Percentiles rank a stretch among this genome's conserved stretches.
phyloP scores from a whole-genome alignment of 352 stramenopile species.

The Phytophthora pistaciae region DNA sequence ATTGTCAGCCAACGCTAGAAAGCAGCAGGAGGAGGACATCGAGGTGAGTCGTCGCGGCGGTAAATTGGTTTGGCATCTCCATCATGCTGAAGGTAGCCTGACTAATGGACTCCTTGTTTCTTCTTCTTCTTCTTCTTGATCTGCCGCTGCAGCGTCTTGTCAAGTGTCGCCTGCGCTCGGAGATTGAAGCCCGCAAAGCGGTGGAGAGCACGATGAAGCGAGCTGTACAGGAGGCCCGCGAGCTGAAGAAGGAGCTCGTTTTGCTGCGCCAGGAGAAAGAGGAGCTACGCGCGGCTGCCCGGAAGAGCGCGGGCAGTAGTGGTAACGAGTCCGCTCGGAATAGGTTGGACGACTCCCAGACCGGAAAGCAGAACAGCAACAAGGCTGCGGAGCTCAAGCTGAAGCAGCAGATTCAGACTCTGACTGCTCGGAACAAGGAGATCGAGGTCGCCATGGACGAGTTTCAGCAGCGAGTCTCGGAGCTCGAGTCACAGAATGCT shows the following conservation, averaged over 20 bases:
- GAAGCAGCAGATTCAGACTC: conserved; percentile 38
- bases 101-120: background rate
- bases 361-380: conserved; percentile 22
- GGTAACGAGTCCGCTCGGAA: conserved; percentile 16
- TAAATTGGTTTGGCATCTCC: background rate
- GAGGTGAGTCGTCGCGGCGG: conserved; percentile 38
- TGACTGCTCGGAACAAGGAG: conserved; percentile 30
- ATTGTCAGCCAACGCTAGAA: conserved; percentile 56
- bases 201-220: conserved; percentile 80
- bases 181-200: conserved; percentile 78
- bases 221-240: conserved; percentile 70
- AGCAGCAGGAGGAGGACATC: conserved; percentile 70
- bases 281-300: conserved; percentile 46
- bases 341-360: background rate
- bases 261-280: conserved; percentile 81
- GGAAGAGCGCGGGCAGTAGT: conserved; percentile 24
- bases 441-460: conserved; percentile 17
- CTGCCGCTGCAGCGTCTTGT: conserved; percentile 56
- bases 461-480: conserved; percentile 48
- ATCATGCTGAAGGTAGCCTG: background rate
- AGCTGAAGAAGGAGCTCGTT: conserved; percentile 84
- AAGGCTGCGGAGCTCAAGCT: conserved; percentile 32
- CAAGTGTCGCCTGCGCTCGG: conserved; percentile 80
- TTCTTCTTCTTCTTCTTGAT: background rate
- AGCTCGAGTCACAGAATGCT: conserved; percentile 31